Conservation (phyloP, 345 rosid species). For the Draba incana region DNA sequence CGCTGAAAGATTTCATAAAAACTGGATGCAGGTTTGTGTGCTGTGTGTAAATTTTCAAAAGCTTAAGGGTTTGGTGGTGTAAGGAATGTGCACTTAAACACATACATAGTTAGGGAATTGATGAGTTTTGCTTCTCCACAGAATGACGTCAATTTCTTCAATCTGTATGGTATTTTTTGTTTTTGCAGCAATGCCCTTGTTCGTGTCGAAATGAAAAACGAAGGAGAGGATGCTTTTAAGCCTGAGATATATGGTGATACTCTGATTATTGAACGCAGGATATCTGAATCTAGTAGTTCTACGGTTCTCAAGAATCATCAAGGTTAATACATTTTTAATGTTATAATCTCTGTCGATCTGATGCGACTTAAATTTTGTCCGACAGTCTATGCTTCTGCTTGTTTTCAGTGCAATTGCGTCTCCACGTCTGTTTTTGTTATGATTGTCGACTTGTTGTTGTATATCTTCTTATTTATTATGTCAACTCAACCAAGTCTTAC, state of each 20-base stretch:
- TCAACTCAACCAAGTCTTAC: constrained; percentile 5
- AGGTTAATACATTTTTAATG: constrained; percentile 48
- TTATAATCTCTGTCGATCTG: not conserved
- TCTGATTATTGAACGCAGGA: constrained; percentile 74
- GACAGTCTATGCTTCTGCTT: constrained; percentile 7
- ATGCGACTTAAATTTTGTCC: not conserved
- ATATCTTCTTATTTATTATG: constrained; percentile 4
- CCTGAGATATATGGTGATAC: constrained; percentile 62
- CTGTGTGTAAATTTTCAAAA: not conserved
- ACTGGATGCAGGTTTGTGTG: constrained; percentile 73
- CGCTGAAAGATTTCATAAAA: constrained; percentile 81
- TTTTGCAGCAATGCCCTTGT: constrained; percentile 63
- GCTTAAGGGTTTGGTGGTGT: no score
- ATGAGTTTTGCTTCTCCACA: no score
- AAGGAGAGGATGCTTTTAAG: constrained; percentile 77
- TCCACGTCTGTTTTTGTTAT: not conserved
- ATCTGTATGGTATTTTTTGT: not conserved
- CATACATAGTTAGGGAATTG: no score
- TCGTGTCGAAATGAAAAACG: constrained; percentile 67
- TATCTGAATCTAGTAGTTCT: constrained; percentile 57
- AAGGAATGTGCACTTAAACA: no score
- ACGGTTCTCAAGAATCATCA: constrained; percentile 61
- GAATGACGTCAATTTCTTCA: not conserved
- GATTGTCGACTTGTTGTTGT: not conserved
- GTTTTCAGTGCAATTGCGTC: not conserved